These are phyloP conservation scores for Exophiala spinifera DNA, from an alignment of 2,329 filamentous ascomycete species.

Conservation along the genomic window DNA sequence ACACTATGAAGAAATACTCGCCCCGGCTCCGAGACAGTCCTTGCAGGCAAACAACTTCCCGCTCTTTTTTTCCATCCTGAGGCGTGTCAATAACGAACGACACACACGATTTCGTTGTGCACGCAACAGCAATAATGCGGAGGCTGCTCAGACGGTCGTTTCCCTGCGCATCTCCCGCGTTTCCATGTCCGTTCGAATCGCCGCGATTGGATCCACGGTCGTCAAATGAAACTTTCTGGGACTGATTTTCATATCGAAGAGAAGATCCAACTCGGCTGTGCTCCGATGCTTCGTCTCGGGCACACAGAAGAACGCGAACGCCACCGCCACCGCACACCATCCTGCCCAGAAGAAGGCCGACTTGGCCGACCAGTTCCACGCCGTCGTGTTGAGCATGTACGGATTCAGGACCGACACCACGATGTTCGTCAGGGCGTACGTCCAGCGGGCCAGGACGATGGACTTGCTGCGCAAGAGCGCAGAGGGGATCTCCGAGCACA, in stretches of 20 bases:
- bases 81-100: no score
- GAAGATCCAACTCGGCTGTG: conserved; percentile 17
- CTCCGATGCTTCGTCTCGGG: conserved; percentile 28
- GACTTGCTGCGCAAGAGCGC: conserved; percentile 56
- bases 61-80: no score
- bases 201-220: conserved; percentile 15
- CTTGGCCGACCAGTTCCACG: conserved; percentile 41
- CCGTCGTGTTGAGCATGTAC: conserved; percentile 32
- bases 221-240: conserved; percentile 30
- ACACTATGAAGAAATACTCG: no score
- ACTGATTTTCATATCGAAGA: conserved; percentile 26
- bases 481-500: conserved; percentile 54
- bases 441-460: conserved; percentile 50
- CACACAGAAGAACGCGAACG: conserved; percentile 39
- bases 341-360: conserved; percentile 37
- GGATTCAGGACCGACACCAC: conserved; percentile 33
- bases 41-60: no score
- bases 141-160: no score
- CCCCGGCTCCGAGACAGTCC: no score
- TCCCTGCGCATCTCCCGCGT: no score
- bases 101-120: no score
- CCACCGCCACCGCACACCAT: conserved; percentile 32
- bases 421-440: conserved; percentile 52
- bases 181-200: background rate
- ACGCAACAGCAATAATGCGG: no score